These are phyloP conservation scores for Botrytis hyacinthi DNA, from an alignment of 2,329 filamentous ascomycete species.

Conservation along the genomic window DNA sequence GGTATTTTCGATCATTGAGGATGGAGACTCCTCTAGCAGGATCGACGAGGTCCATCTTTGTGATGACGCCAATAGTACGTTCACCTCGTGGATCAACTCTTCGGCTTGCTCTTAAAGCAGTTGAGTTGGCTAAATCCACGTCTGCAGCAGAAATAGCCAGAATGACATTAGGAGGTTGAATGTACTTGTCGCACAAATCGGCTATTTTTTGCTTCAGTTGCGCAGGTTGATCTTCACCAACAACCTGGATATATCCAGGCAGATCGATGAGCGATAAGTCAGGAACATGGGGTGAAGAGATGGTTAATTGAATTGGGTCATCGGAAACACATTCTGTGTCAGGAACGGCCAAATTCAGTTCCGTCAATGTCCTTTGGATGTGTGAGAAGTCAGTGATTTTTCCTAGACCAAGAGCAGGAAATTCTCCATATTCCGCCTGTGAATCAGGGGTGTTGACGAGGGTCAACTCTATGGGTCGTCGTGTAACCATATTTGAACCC, in stretches of 20 bases:
- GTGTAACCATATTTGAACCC: constrained; percentile 97
- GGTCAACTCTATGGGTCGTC: constrained; percentile 91
- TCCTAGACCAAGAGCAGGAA: constrained; percentile 84
- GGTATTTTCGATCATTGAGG: constrained; percentile 86
- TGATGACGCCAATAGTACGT: constrained; percentile 96
- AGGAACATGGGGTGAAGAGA: constrained; percentile 92
- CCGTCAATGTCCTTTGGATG: constrained; percentile 90
- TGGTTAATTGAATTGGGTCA: constrained; percentile 92
- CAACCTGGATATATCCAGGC: constrained; percentile 95
- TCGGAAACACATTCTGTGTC: constrained; percentile 91
- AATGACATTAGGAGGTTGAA: constrained; percentile 92
- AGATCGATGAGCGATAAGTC: constrained; percentile 95
- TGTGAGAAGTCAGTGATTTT: constrained; percentile 89
- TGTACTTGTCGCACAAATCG: constrained; percentile 97
- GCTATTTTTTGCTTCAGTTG: constrained; percentile 95
- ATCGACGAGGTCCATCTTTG: constrained; percentile 98
- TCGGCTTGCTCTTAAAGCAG: constrained; percentile 82
- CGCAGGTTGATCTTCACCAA: constrained; percentile 82
- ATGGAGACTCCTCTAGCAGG: constrained; percentile 74
- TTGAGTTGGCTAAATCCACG: constrained; percentile 95
- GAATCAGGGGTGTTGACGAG: constrained; percentile 91
- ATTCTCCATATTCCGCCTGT: constrained; percentile 89
- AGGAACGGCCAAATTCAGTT: constrained; percentile 90
- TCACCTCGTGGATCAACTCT: constrained; percentile 92
- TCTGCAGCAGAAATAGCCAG: constrained; percentile 96